Conservation (phyloP, 2,329 filamentous ascomycete species). For the Epichloe gansuensis region DNA sequence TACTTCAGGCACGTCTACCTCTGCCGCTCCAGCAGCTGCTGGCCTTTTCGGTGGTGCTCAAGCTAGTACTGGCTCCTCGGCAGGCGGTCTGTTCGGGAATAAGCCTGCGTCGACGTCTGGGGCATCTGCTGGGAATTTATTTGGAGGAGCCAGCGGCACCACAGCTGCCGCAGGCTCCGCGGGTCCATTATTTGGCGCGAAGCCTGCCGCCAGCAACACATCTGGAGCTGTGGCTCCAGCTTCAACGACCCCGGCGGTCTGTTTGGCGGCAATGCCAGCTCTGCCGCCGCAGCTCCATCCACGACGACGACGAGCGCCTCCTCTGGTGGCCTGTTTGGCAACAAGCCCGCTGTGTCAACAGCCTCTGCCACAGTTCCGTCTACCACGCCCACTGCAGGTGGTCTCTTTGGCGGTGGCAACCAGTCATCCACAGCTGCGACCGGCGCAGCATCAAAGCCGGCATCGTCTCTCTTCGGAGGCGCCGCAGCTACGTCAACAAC, state of each 20-base stretch:
- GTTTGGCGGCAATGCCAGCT: slow-evolving; percentile 19
- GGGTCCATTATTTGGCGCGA: slow-evolving; percentile 28
- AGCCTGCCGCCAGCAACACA: slow-evolving; percentile 25
- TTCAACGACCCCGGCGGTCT: slow-evolving; percentile 20
- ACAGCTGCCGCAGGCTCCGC: slow-evolving; percentile 13
- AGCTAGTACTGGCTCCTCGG: slow-evolving; percentile 15
- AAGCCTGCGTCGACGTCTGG: slow-evolving; percentile 14
- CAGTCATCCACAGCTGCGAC: slow-evolving; percentile 8
- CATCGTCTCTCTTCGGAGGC: slow-evolving; percentile 9
- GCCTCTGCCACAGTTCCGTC: slow-evolving; percentile 16
- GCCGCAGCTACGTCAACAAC: slow-evolving; percentile 15
- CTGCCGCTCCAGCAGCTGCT: slow-evolving; percentile 11
- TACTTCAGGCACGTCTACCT: slow-evolving; percentile 8
- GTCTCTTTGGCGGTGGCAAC: slow-evolving; percentile 18
- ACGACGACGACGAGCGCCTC: slow-evolving; percentile 18
- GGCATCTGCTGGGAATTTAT: slow-evolving; percentile 13
- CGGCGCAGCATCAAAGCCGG: slow-evolving; percentile 8
- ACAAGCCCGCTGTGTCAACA: slow-evolving; percentile 20
- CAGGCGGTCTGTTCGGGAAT: slow-evolving; percentile 8
- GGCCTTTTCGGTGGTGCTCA: slow-evolving; percentile 19
- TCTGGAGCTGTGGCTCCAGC: slow-evolving; percentile 19
- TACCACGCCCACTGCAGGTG: slow-evolving; percentile 18
- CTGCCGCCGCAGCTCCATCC: slow-evolving; percentile 9
- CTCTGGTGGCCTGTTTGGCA: slow-evolving; percentile 20
- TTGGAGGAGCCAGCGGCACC: slow-evolving; percentile 12